Evolutionary conservation across 2,329 filamentous ascomycete species (phyloP), one percentile per base, ranked within the genome.

Genomic region (Periconia digitata): DNA sequence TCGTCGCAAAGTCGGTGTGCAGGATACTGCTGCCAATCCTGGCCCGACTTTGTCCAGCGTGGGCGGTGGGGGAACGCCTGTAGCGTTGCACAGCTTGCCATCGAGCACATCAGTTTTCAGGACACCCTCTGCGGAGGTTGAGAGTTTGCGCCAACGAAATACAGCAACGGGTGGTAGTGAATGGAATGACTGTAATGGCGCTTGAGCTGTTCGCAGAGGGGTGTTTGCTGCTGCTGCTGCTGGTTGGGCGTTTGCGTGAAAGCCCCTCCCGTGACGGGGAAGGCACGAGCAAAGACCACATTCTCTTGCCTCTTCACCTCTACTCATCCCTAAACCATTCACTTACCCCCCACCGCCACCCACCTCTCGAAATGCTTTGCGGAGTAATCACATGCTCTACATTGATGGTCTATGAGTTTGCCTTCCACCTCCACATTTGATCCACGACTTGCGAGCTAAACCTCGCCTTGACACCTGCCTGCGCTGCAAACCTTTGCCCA

Each of bases 71-170:
- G n/a, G 27, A 32, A 15, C 27, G 24, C 43, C 51, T 8, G 59
- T 81, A 18, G 57, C 71, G n/a, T 54, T 82, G 34, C 75, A 79
- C 50, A 69, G 76, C 21, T 59, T 81, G 54, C 76, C 78, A 1
- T 85, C 83, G 2, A 85, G 83, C 5, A 85, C 80, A 1, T 86
- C 83, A 0, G 84, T 86, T 0, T 86, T 86, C 53, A 74, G 79
- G 8, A 86, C 83, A 1, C 78, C 78, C 1, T 81, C 78, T 22
- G 62, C 58, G 6, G 71, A 73, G 39, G 41, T 67, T 3, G 63
- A 69, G 34, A 51, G 62, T 36, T 56, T 67, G 8, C 54, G 60
- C 39, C 53, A 52, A 36, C 54, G 59, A 24, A 58, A 50, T 39
- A 20, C 43, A 32, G 53, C 36, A 38, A 46, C 46, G 38, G 34